Conservation (phyloP, 1,284 basidiomycete genomes). For the Papiliotrema terrestris region DNA sequence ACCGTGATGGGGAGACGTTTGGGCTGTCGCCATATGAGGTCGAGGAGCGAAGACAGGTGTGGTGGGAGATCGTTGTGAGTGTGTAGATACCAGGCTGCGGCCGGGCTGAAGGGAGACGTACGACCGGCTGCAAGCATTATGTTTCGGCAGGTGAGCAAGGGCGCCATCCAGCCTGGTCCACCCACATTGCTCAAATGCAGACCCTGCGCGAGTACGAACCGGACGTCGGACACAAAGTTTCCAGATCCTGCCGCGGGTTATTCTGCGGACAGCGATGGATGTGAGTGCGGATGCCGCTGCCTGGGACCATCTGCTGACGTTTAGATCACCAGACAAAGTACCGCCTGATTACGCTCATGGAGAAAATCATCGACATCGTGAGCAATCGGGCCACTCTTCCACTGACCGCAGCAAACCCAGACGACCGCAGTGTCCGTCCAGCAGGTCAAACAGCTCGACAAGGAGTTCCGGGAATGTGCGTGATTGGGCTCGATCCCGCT, state of each 20-base stretch:
- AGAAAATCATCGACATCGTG: slow-evolving; percentile 44
- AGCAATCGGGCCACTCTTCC: slow-evolving; percentile 4
- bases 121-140: slow-evolving; percentile 45
- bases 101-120: too few species aligned
- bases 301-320: neutral
- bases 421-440: slow-evolving; percentile 32
- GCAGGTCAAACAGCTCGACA: slow-evolving; percentile 35
- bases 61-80: slow-evolving; percentile 45
- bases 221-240: slow-evolving; percentile 37
- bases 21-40: slow-evolving; percentile 42
- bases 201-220: slow-evolving; percentile 36
- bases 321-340: slow-evolving; percentile 42
- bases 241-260: slow-evolving; percentile 23
- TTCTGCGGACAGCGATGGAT: slow-evolving; percentile 34
- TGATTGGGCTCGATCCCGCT: neutral
- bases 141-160: slow-evolving; percentile 32
- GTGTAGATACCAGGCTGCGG: too few species aligned
- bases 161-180: neutral
- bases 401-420: slow-evolving; percentile 38
- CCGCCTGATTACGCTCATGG: slow-evolving; percentile 38
- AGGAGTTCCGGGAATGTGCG: slow-evolving; percentile 40
- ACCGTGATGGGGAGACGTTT: slow-evolving; percentile 44
- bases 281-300: slow-evolving; percentile 14
- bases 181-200: slow-evolving; percentile 9
- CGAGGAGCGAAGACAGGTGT: slow-evolving; percentile 42